A percentile compares a stretch with the other conserved stretches of the same genome.
These are phyloP conservation scores for Phymatotrichopsis omnivora DNA, from an alignment of 2,329 filamentous ascomycete species.

Conservation along the genomic window DNA sequence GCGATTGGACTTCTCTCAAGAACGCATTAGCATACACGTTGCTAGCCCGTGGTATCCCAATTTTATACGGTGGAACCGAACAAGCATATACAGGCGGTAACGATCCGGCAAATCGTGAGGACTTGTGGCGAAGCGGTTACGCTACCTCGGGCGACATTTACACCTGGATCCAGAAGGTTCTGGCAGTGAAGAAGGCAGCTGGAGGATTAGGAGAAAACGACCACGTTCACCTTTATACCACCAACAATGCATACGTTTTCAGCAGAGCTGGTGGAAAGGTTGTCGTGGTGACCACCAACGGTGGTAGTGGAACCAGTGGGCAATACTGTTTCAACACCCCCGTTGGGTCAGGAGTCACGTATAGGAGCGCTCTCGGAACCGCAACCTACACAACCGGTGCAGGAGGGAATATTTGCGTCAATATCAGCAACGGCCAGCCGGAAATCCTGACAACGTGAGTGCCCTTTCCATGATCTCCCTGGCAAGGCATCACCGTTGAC, in stretches of 20 bases:
- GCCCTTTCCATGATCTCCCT: too few relatives aligned
- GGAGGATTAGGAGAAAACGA: slow-evolving; percentile 40
- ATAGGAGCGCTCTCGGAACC: slow-evolving; percentile 38
- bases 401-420: slow-evolving; percentile 38
- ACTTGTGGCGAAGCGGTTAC: slow-evolving; percentile 36
- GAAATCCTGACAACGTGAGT: slow-evolving; percentile 34
- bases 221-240: slow-evolving; percentile 39
- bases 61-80: slow-evolving; percentile 37
- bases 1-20: slow-evolving; percentile 35
- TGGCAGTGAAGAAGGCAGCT: slow-evolving; percentile 32
- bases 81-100: slow-evolving; percentile 35
- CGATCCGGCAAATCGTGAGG: slow-evolving; percentile 38
- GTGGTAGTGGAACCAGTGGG: slow-evolving; percentile 36
- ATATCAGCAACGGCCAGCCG: slow-evolving; percentile 38
- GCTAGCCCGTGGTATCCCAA: slow-evolving; percentile 36
- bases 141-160: slow-evolving; percentile 30
- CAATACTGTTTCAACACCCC: slow-evolving; percentile 40
- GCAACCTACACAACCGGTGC: slow-evolving; percentile 36
- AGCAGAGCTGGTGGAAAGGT: slow-evolving; percentile 39
- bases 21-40: slow-evolving; percentile 37
- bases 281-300: slow-evolving; percentile 41
- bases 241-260: slow-evolving; percentile 40
- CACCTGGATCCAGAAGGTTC: slow-evolving; percentile 31
- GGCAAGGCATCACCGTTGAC: not conserved
- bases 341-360: slow-evolving; percentile 34